A percentile compares a stretch with the other conserved stretches of the same genome.
Conservation (phyloP, 495 filamentous ascomycete species). For the Podospora conica region DNA sequence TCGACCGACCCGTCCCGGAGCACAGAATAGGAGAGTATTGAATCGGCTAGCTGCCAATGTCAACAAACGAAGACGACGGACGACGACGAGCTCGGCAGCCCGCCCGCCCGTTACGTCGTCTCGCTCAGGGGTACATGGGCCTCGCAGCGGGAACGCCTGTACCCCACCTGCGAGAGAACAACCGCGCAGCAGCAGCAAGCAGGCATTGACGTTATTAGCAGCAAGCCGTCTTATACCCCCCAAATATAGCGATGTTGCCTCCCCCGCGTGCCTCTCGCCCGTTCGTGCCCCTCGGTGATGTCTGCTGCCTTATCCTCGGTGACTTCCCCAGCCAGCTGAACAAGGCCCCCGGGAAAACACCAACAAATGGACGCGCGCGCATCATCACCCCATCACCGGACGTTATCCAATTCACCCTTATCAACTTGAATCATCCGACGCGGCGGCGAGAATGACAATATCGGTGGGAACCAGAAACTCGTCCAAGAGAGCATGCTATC, state of each 20-base stretch:
- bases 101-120: not conserved
- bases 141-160: not conserved
- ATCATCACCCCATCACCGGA: not conserved
- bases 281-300: not conserved
- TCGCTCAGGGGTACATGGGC: not conserved
- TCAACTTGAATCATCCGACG: not conserved
- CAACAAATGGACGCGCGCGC: not conserved
- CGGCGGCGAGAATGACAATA: not conserved
- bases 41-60: not conserved
- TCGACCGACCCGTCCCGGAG: not conserved
- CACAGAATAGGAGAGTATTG: not conserved
- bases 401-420: not conserved
- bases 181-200: no score
- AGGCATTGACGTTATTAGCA: not conserved
- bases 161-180: not conserved
- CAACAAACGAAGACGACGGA: not conserved
- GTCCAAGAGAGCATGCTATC: not conserved
- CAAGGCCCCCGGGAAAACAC: not conserved
- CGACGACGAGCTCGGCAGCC: not conserved
- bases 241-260: no score
- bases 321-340: not conserved
- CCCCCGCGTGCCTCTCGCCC: not conserved
- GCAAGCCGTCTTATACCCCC: not conserved
- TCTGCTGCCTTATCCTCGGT: not conserved
- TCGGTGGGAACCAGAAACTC: not conserved